phyloP scores from a whole-genome alignment of 2,329 filamentous ascomycete genomes.

The Cladorrhinum sp. region DNA sequence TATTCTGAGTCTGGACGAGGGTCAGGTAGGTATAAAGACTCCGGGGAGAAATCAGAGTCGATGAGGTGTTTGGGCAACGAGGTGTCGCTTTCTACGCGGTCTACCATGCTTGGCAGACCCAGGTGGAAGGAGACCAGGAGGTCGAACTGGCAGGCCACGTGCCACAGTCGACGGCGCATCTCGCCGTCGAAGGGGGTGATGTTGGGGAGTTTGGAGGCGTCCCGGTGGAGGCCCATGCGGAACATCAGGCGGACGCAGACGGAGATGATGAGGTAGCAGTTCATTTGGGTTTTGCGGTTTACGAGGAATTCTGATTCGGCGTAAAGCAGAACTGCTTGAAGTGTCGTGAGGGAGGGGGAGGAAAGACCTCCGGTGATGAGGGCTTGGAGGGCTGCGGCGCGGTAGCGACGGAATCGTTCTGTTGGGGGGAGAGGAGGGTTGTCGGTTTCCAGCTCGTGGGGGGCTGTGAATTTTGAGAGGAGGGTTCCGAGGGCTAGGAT shows the following conservation, averaged over 20 bases:
- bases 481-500: constrained; percentile 42
- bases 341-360: constrained; percentile 45
- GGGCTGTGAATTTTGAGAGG: constrained; percentile 43
- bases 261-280: constrained; percentile 51
- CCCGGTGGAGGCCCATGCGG: constrained; percentile 58
- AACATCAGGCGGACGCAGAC: constrained; percentile 53
- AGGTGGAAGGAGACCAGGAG: constrained; percentile 64
- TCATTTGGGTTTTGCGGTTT: constrained; percentile 49
- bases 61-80: constrained; percentile 58
- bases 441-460: constrained; percentile 46
- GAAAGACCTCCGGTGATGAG: constrained; percentile 50
- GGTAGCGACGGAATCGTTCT: constrained; percentile 47
- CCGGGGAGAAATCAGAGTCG: constrained; percentile 60
- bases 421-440: constrained; percentile 37
- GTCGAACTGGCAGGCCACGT: constrained; percentile 57
- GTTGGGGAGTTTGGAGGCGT: constrained; percentile 49
- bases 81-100: constrained; percentile 62
- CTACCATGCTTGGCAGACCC: constrained; percentile 64
- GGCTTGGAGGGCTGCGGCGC: constrained; percentile 49
- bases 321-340: constrained; percentile 52
- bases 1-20: constrained; percentile 56
- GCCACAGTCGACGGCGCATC: constrained; percentile 53
- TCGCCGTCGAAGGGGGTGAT: constrained; percentile 52
- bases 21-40: constrained; percentile 52
- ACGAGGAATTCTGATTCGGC: constrained; percentile 53